Evolutionary conservation across 306 rosid genomes (phyloP).

Genomic region (Citrullus amarus): DNA sequence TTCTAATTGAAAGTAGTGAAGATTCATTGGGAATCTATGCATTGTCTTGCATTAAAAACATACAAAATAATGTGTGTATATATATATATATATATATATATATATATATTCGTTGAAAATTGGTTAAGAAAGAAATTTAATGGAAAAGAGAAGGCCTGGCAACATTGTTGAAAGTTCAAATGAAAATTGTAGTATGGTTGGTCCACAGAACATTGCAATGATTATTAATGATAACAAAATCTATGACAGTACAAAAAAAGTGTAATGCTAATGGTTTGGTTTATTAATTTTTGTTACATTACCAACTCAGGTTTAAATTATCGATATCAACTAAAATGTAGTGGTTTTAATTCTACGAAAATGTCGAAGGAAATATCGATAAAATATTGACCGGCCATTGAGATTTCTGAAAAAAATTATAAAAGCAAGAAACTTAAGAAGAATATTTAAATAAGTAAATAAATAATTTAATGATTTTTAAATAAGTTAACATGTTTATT

Average conservation of each 20-base stretch:
- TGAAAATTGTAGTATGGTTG: background rate
- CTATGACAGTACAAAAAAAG: background rate
- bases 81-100: no score
- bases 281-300: background rate
- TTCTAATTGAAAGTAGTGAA: background rate
- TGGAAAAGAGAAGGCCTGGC: background rate
- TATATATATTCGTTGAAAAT: background rate
- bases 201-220: background rate
- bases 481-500: no score
- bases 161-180: background rate
- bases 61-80: background rate
- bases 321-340: no score
- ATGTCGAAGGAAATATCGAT: no score
- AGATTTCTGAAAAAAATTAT: no score
- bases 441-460: no score
- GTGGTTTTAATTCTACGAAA: no score
- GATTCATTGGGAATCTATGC: background rate
- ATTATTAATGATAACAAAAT: background rate
- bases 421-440: no score
- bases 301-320: no score
- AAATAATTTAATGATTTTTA: no score
- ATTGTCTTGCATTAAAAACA: background rate
- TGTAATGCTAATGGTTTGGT: background rate
- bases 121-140: background rate
- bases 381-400: no score